A percentile compares a stretch with the other conserved stretches of the same genome.
Conservation (phyloP, 768 basidiomycete genomes). For the Boletus bicolor region DNA sequence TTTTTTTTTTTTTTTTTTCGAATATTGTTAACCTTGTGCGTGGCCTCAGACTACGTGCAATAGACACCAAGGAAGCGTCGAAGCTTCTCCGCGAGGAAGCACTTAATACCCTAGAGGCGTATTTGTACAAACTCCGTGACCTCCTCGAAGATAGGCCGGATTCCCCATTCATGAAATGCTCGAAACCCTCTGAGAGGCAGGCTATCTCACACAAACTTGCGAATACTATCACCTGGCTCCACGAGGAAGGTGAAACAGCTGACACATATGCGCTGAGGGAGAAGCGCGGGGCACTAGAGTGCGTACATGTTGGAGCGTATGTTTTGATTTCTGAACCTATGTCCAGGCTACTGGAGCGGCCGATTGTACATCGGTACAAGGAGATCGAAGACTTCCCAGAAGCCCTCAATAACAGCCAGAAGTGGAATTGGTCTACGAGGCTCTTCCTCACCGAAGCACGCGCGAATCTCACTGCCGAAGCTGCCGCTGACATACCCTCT, state of each 20-base stretch:
- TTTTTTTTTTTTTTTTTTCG: not conserved
- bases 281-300: slow-evolving; percentile 84
- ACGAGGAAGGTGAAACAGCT: slow-evolving; percentile 79
- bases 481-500: slow-evolving; percentile 55
- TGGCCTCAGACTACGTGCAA: slow-evolving; percentile 61
- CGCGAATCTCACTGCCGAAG: slow-evolving; percentile 67
- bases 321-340: slow-evolving; percentile 3
- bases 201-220: slow-evolving; percentile 63
- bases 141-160: slow-evolving; percentile 64
- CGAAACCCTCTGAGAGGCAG: slow-evolving; percentile 66
- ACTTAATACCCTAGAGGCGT: slow-evolving; percentile 85
- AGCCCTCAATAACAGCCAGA: slow-evolving; percentile 77
- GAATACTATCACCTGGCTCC: slow-evolving; percentile 80
- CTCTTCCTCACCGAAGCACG: slow-evolving; percentile 84
- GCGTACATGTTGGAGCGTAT: slow-evolving; percentile 28
- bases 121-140: slow-evolving; percentile 88
- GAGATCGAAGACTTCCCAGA: slow-evolving; percentile 86
- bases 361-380: slow-evolving; percentile 82
- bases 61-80: slow-evolving; percentile 73
- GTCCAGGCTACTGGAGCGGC: slow-evolving; percentile 67
- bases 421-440: slow-evolving; percentile 84
- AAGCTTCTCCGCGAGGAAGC: slow-evolving; percentile 85
- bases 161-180: slow-evolving; percentile 83
- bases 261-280: slow-evolving; percentile 70
- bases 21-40: slow-evolving; percentile 3